phyloP scores from a whole-genome alignment of 2,329 filamentous ascomycete genomes.

The Hypoxylon sp. region DNA sequence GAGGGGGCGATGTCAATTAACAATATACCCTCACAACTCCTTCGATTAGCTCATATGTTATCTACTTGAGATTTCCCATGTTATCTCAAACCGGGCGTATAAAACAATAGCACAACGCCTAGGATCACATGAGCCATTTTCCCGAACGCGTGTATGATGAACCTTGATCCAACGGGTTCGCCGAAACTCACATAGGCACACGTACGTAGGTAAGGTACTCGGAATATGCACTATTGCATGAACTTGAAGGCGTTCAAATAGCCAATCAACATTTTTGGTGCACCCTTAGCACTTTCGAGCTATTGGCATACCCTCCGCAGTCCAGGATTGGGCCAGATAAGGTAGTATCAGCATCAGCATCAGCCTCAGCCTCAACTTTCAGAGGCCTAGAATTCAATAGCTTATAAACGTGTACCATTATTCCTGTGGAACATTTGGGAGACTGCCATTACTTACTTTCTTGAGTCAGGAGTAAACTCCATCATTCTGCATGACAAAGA shows the following conservation, averaged over 20 bases:
- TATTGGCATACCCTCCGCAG: neutral
- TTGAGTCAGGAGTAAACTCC: neutral
- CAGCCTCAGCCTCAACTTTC: constrained; percentile 1
- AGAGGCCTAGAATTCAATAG: neutral
- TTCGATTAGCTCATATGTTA: neutral
- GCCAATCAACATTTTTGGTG: neutral
- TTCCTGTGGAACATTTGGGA: neutral
- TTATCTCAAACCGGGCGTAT: neutral
- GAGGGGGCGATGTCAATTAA: neutral
- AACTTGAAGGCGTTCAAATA: constrained; percentile 1
- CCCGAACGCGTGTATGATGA: neutral
- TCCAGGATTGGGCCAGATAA: neutral
- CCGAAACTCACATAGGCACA: constrained; percentile 26
- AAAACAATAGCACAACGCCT: neutral
- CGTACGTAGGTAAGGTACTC: neutral
- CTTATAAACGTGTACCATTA: neutral
- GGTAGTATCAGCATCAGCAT: neutral
- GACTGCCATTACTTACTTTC: neutral
- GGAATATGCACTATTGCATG: neutral
- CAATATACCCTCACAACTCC: neutral
- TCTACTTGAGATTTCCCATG: neutral
- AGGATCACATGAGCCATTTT: neutral
- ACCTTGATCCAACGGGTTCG: constrained; percentile 14
- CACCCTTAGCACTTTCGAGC: neutral
- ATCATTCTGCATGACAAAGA: neutral